These are phyloP conservation scores for Carex kokanica DNA, from an alignment of 176 grass and related monocot species.

Conservation along the genomic window DNA sequence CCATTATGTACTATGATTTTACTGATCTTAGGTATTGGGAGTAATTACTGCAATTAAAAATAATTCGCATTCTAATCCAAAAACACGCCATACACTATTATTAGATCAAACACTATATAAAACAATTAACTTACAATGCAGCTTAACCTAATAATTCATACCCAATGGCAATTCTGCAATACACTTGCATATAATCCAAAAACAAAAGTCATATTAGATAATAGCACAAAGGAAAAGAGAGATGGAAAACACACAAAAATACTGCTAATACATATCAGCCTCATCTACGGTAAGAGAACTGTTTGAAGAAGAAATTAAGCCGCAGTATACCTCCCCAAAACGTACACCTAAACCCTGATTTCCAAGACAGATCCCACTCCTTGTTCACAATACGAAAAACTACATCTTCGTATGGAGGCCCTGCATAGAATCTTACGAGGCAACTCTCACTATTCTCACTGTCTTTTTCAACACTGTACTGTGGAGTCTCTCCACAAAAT, in stretches of 20 bases:
- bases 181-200: neutral
- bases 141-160: neutral
- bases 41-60: no score
- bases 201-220: neutral
- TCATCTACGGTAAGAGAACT: conserved; percentile 38
- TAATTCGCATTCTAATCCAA: neutral
- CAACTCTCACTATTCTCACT: conserved; percentile 25
- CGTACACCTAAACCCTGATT: conserved; percentile 37
- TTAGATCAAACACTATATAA: neutral
- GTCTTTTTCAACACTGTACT: conserved; percentile 37
- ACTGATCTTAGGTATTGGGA: no score
- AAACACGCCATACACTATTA: neutral
- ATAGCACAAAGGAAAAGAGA: neutral
- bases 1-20: no score
- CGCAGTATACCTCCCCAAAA: conserved; percentile 26
- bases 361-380: conserved; percentile 38
- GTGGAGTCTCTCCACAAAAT: conserved; percentile 9
- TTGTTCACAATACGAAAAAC: conserved; percentile 41
- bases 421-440: conserved; percentile 36
- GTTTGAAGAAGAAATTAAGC: conserved; percentile 40
- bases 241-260: neutral
- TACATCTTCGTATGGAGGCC: conserved; percentile 37
- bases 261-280: neutral
- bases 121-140: neutral
- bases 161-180: neutral